These are phyloP conservation scores for Cardamine occulta DNA, from an alignment of 345 rosid species.

Conservation along the genomic window DNA sequence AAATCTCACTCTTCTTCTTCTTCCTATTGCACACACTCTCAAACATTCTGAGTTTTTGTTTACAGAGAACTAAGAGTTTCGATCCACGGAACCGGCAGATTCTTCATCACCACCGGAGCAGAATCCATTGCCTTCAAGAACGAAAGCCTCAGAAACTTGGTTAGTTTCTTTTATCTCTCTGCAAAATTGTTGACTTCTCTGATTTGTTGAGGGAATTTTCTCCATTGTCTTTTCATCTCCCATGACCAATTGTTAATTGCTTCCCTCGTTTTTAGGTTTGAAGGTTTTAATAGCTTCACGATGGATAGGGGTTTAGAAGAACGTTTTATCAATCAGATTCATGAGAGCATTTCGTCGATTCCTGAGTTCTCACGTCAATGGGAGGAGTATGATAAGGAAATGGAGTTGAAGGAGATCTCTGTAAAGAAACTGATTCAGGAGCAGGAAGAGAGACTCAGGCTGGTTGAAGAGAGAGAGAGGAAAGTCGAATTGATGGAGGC, in stretches of 20 bases:
- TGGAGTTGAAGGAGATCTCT: constrained; percentile 5
- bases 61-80: neutral
- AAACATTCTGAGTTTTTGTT: neutral
- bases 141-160: neutral
- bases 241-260: neutral
- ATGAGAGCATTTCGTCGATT: neutral
- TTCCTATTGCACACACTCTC: neutral
- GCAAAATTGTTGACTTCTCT: too few species aligned
- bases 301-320: neutral
- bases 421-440: neutral
- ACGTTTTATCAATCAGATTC: neutral
- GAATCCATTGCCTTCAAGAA: neutral
- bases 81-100: neutral
- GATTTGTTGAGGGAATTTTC: too few species aligned
- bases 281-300: neutral
- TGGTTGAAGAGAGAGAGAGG: constrained; percentile 21
- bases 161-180: neutral
- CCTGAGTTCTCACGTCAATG: neutral
- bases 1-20: neutral
- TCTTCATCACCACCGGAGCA: constrained; percentile 7
- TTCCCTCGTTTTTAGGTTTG: neutral
- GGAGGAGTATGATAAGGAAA: constrained; percentile 7
- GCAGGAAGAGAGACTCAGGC: constrained; percentile 5
- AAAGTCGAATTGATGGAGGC: constrained; percentile 16
- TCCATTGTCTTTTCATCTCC: too few species aligned